Conservation (phyloP, 768 basidiomycete genomes). For the Termitomyces bulborhizus region DNA sequence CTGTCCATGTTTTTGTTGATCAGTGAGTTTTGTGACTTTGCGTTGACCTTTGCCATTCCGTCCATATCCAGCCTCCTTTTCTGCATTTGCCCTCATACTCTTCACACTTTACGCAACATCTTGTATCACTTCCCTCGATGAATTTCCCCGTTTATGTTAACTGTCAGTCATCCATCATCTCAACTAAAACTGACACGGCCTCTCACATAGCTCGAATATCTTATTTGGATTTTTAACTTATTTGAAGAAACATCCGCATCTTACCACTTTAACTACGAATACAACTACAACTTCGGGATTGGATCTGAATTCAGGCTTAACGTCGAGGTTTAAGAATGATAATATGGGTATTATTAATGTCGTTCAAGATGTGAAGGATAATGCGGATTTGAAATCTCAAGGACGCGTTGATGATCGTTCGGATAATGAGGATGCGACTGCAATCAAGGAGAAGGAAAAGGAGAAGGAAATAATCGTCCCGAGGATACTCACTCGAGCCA, state of each 20-base stretch:
- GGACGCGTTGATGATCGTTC: too few relatives aligned
- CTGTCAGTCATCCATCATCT: slow-evolving; percentile 4
- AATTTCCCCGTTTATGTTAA: too few relatives aligned
- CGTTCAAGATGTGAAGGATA: neutral
- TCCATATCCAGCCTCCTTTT: too few relatives aligned
- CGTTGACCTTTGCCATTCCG: too few relatives aligned
- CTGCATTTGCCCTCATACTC: too few relatives aligned
- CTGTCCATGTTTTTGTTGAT: slow-evolving; percentile 49
- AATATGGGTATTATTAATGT: neutral
- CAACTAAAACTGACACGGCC: neutral
- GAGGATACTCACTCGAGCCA: slow-evolving; percentile 2
- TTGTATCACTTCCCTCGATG: too few relatives aligned
- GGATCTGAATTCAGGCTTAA: neutral
- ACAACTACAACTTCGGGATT: too few relatives aligned
- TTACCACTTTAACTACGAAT: slow-evolving; percentile 2
- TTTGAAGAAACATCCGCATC: slow-evolving; percentile 45
- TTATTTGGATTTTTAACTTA: slow-evolving; percentile 76
- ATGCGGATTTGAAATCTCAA: neutral
- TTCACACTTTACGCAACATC: too few relatives aligned
- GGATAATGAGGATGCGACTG: neutral
- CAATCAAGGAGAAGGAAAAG: neutral
- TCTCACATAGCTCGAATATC: slow-evolving; percentile 67
- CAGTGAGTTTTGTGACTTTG: slow-evolving; percentile 34
- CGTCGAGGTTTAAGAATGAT: neutral
- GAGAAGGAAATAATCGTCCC: neutral